Evolutionary conservation across 1,284 basidiomycete genomes (phyloP), one percentile per base, ranked within the genome.

Genomic region (Trichosporon inkin): DNA sequence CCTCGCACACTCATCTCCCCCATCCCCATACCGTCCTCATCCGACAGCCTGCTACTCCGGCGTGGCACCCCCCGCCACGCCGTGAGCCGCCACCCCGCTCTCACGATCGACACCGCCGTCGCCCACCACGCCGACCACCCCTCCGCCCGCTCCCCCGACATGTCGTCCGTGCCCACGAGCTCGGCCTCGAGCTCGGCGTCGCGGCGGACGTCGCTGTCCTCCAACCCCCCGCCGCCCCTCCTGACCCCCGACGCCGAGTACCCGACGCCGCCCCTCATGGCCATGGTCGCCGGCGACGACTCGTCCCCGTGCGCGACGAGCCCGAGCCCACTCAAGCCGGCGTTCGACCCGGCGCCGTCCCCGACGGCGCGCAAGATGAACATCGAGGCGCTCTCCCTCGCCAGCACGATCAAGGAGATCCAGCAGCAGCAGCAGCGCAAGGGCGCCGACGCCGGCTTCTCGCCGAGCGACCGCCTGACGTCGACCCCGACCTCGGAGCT

Each of bases 401-500:
- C 44, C 2, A 24, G 44, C 44, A 49, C 44, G 24, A 49, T 49
- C 44, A 49, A 49, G 44, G 44, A 49, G 24, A 49, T 49, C 28
- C 44, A 49, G 44, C 22, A 49, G 24, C 44, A 49, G 28, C 40
- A 49, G 28, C 24, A 22, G 7, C 2, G 44, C 44, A 16, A 49
- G 44, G 4, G 10, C 40, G 20, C 20, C 47, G 47, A 6, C 22
- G 22, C 47, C 36, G 24, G 38, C 53, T 17, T 55, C 22, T 41
- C 44, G 22, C n/a, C 44, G 14, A 16, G 22, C 44, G 22, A 22
- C 10, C 44, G 44, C n/a, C 51, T 37, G 19, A 34, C 34, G 2
- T 63, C 68, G 24, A 72, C 71, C 7, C 71, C 71, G 6, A 67
- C 67, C 1, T 65, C 67, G 2, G 71, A 72, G 53, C 64, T 70